Base-by-base conservation (phyloP, 2,329 filamentous ascomycete genomes). In the Cordyceps cicadae region DNA sequence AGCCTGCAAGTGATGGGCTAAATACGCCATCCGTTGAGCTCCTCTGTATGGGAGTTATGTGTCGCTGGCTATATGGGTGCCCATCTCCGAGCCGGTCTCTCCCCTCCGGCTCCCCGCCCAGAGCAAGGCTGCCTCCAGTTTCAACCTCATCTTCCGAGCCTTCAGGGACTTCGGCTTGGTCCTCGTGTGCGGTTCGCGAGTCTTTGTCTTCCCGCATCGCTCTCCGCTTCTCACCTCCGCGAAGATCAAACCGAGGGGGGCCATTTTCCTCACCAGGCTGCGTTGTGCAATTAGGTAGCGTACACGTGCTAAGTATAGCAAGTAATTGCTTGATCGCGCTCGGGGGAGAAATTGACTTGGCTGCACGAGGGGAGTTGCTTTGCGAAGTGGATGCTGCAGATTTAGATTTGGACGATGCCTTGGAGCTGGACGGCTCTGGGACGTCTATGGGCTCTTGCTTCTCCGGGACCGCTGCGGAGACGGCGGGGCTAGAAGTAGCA, bases 81-180 rank as follows among this genome's bases (percentile, higher is more conserved):
- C 74, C 74, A 54, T 84, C 82, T 19, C 79, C 77, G 19, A 73
- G 69, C 50, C 75, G 74, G 24, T 90, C 87, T 63, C 83, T 81
- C 66, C 96, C 91, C 70, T 97, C 93, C 0, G 93, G 93, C 71
- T 97, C 93, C 49, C 93, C 93, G 61, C 93, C 93, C 19, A 97
- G 81, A 62, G 95, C 92, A 62, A 94, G 79, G 70, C 93, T 97
- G 15, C 85, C 85, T 51, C 89, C 90, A 66, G 89, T 89, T 72
- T 94, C 92, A 1, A 86, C 85, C 61, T 88, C 87, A 61, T 90
- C 90, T 64, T 96, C 92, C 0, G 80, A 80, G 4, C 75, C 70
- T 52, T 80, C 79, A 5, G 71, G 70, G 3, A 70, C 70, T 26
- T 81, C 80, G 1, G 71, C 66, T 26, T 74, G 74, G 34, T 82